A percentile compares a stretch with the other conserved stretches of the same genome.
Conservation (phyloP, 305 asterid species). For the Ilex paraguariensis region DNA sequence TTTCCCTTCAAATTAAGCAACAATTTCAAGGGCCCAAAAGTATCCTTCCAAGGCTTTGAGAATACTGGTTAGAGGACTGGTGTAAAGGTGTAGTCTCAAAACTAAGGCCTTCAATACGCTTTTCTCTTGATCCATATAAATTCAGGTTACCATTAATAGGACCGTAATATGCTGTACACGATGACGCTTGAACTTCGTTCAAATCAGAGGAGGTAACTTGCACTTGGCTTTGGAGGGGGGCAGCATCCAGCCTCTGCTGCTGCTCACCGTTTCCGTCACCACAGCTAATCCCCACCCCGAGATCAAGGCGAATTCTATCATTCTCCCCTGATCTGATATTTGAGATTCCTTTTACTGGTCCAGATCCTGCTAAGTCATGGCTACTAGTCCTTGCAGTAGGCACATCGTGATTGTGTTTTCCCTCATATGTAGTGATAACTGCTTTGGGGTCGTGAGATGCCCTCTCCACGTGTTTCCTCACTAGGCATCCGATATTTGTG, state of each 20-base stretch:
- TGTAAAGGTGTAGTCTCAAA: slow-evolving; percentile 52
- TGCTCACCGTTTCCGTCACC: slow-evolving; percentile 31
- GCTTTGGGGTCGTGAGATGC: slow-evolving; percentile 96
- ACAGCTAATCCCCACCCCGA: slow-evolving; percentile 70
- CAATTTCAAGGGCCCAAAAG: slow-evolving; percentile 62
- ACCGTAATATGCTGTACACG: slow-evolving; percentile 46
- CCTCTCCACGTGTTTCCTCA: slow-evolving; percentile 94
- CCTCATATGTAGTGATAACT: slow-evolving; percentile 94
- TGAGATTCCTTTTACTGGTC: slow-evolving; percentile 26
- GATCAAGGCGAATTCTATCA: slow-evolving; percentile 66
- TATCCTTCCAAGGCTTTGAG: slow-evolving; percentile 70
- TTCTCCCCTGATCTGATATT: slow-evolving; percentile 42
- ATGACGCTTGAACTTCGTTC: slow-evolving; percentile 42
- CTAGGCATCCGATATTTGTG: slow-evolving; percentile 81
- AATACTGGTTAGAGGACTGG: slow-evolving; percentile 55
- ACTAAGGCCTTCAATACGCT: slow-evolving; percentile 41
- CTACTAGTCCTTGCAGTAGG: slow-evolving; percentile 67
- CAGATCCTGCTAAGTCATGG: slow-evolving; percentile 50
- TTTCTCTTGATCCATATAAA: slow-evolving; percentile 49
- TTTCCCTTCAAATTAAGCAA: slow-evolving; percentile 5
- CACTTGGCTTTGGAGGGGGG: slow-evolving; percentile 25
- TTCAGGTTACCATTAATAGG: slow-evolving; percentile 58
- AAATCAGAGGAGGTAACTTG: slow-evolving; percentile 26
- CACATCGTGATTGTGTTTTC: slow-evolving; percentile 92
- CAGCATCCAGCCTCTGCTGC: slow-evolving; percentile 28